Evolutionary conservation across 352 stramenopile genomes (phyloP), one percentile per base, ranked within the genome.

Genomic region (Phytophthora cryptogea): DNA sequence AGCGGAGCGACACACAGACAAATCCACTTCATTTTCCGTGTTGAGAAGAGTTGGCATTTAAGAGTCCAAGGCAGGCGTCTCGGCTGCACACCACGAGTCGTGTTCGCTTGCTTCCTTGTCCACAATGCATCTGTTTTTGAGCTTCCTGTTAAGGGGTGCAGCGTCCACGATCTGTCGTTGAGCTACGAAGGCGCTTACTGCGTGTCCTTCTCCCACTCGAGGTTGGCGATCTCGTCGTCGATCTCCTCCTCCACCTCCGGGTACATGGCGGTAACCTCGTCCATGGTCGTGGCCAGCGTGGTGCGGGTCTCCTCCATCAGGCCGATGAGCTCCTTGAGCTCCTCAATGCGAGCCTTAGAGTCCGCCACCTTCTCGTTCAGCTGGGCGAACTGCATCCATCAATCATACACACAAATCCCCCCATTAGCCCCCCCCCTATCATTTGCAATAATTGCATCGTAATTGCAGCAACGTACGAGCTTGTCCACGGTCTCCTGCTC

Each of bases 171-270:
- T 47, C 59, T 17, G 54, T 44, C 47, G 20, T 47, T 4, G 16
- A 50, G 26, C 32, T 30, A 37, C 39, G 10, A 9, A 36, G 8
- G 40, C 46, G 27, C 43, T 88, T 90, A 90, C 70, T 92, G 80
- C 59, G 75, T 83, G 78, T 96, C 86, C 80, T 96, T 96, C 66
- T 92, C 83, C 84, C 86, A 96, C 70, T 96, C 86, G 68, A 88
- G 84, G 68, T 89, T 89, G 66, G 83, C 82, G 68, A 95, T 96
- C 70, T 96, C 88, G 51, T 93, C 80, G 54, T 95, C 81, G 62
- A 94, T 94, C 71, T 94, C 88, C 30, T 93, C 83, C 56, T 70
- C 68, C 35, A 95, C 78, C 56, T 94, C 84, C 41, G 88, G 88
- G 76, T 95, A 92, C 81, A 91, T 90, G 66, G 83, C 84, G 52